Evolutionary conservation across 495 filamentous ascomycete species (phyloP).

Genomic region (Penicillium flavigenum): DNA sequence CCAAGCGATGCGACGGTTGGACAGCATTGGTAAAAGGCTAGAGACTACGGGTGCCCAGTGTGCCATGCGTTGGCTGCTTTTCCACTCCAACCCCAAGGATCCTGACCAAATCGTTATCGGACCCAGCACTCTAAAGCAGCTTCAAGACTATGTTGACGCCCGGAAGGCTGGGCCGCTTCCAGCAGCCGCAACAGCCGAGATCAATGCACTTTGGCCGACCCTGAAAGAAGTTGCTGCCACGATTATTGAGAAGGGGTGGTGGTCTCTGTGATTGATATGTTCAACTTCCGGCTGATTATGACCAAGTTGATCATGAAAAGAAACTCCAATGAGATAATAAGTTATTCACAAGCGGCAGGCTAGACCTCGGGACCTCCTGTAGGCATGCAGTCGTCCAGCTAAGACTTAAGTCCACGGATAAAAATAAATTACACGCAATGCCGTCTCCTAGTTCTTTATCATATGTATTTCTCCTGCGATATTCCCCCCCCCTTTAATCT

Average conservation of each 20-base stretch:
- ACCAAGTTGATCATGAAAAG: not conserved
- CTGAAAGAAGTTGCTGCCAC: slow-evolving; percentile 5
- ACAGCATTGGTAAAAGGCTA: not conserved
- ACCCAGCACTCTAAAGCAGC: slow-evolving; percentile 24
- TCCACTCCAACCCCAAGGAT: slow-evolving; percentile 26
- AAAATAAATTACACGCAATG: not conserved
- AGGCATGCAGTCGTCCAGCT: not conserved
- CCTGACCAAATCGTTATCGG: slow-evolving; percentile 34
- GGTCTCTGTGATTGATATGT: slow-evolving; percentile 9
- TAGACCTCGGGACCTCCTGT: not conserved
- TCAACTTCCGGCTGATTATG: not conserved
- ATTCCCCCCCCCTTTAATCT: not conserved
- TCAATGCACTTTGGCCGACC: slow-evolving; percentile 4
- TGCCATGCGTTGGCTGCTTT: slow-evolving; percentile 33
- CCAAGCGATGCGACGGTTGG: slow-evolving; percentile 18
- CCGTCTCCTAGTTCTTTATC: not conserved
- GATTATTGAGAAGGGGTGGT: slow-evolving; percentile 19
- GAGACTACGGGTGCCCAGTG: slow-evolving; percentile 20
- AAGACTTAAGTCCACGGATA: not conserved
- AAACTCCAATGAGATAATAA: not conserved
- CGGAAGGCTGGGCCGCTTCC: slow-evolving; percentile 11
- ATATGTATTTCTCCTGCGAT: not conserved
- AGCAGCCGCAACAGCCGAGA: not conserved
- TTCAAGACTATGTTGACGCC: slow-evolving; percentile 14
- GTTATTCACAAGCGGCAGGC: not conserved